Evolutionary conservation across 2,329 filamentous ascomycete species (phyloP).

Genomic region (Coccinonectria pachysandricola): DNA sequence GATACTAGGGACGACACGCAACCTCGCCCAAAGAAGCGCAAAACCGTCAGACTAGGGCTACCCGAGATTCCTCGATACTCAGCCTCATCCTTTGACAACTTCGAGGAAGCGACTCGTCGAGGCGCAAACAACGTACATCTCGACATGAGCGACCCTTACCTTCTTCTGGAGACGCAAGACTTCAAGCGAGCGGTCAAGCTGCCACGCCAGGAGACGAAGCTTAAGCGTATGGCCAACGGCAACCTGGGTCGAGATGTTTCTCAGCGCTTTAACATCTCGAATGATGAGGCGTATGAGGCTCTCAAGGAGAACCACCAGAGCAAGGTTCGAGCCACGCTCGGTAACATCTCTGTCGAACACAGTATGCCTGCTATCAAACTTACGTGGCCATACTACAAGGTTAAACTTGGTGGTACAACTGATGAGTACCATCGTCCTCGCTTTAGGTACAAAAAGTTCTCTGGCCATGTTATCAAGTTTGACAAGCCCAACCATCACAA

Average conservation of each 20-base stretch:
- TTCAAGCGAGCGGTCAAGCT: conserved; percentile 53
- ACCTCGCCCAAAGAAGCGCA: conserved; percentile 57
- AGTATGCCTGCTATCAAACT: conserved; percentile 83
- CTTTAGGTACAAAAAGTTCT: conserved; percentile 59
- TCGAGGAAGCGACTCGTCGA: conserved; percentile 60
- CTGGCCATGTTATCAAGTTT: conserved; percentile 61
- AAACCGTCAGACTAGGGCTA: conserved; percentile 47
- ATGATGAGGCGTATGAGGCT: conserved; percentile 90
- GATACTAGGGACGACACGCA: conserved; percentile 35
- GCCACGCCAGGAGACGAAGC: conserved; percentile 42
- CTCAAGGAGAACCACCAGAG: conserved; percentile 95
- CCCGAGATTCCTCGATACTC: conserved; percentile 48
- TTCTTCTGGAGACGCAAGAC: conserved; percentile 72
- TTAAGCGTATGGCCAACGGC: conserved; percentile 57
- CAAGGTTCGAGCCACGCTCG: conserved; percentile 87
- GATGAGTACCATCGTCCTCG: conserved; percentile 76
- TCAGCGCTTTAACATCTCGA: conserved; percentile 87
- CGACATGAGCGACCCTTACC: conserved; percentile 78
- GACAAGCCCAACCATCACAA: conserved; percentile 63
- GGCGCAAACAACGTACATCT: conserved; percentile 71
- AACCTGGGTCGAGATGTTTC: conserved; percentile 63
- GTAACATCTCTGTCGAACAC: conserved; percentile 88
- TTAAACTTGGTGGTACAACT: conserved; percentile 64
- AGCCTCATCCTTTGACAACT: conserved; percentile 70
- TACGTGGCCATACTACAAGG: conserved; percentile 93